Evolutionary conservation across 805 yeast species (phyloP).

Genomic region (Zygosaccharomyces bailii): DNA sequence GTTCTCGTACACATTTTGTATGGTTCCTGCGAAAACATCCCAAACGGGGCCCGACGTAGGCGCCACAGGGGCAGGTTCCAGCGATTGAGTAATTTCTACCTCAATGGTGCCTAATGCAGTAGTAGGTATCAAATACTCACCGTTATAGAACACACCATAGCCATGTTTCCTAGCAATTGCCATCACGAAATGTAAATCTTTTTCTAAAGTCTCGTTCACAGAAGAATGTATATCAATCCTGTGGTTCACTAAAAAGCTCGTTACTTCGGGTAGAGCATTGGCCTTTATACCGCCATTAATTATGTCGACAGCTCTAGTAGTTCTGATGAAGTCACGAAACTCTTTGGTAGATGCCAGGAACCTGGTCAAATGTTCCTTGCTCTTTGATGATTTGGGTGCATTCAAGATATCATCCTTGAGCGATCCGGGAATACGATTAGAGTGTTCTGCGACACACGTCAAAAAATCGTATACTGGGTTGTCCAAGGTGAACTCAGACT

Average conservation of each 20-base stretch:
- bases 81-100: slow-evolving; percentile 19
- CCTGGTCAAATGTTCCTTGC: slow-evolving; percentile 37
- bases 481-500: slow-evolving; percentile 41
- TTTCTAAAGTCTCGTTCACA: slow-evolving; percentile 41
- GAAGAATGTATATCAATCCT: slow-evolving; percentile 59
- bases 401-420: slow-evolving; percentile 31
- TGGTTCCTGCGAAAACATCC: slow-evolving; percentile 48
- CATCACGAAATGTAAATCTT: slow-evolving; percentile 37
- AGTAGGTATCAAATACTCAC: slow-evolving; percentile 23
- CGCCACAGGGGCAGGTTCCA: slow-evolving; percentile 42
- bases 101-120: slow-evolving; percentile 34
- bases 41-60: slow-evolving; percentile 38
- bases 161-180: slow-evolving; percentile 46
- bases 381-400: slow-evolving; percentile 36
- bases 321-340: slow-evolving; percentile 45
- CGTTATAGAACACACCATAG: slow-evolving; percentile 42
- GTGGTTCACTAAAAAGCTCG: slow-evolving; percentile 54
- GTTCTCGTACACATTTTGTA: slow-evolving; percentile 54
- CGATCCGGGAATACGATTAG: slow-evolving; percentile 20
- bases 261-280: slow-evolving; percentile 72
- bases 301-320: slow-evolving; percentile 67
- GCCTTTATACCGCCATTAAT: slow-evolving; percentile 71
- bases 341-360: slow-evolving; percentile 16
- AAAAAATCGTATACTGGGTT: slow-evolving; percentile 60
- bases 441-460: slow-evolving; percentile 61